These are phyloP conservation scores for Termitomyces sp. DNA, from an alignment of 768 basidiomycete species.

Conservation along the genomic window DNA sequence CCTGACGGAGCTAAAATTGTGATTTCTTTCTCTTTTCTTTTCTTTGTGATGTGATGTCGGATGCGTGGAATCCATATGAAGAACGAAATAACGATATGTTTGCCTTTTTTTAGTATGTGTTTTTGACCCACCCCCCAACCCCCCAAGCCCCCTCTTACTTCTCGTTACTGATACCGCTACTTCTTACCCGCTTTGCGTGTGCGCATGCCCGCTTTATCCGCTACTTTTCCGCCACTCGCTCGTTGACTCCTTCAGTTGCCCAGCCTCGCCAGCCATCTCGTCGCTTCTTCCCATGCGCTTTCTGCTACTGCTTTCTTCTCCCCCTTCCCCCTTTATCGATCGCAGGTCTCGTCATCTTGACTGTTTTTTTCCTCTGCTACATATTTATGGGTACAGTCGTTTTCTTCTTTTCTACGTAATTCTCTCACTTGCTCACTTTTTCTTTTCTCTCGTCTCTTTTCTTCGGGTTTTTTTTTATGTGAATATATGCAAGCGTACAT, in stretches of 20 bases:
- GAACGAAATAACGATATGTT: constrained; percentile 2
- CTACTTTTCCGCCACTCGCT: not conserved
- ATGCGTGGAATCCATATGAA: not conserved
- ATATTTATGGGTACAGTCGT: no score
- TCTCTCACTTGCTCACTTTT: no score
- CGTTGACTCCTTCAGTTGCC: no score
- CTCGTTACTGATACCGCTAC: no score
- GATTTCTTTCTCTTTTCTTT: constrained; percentile 16
- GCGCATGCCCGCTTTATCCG: not conserved
- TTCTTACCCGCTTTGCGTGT: not conserved
- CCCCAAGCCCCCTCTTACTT: not conserved
- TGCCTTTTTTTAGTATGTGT: not conserved
- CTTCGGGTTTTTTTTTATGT: no score
- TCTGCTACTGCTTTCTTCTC: not conserved
- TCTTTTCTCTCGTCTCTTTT: no score
- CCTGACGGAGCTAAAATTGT: constrained; percentile 84
- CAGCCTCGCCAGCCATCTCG: not conserved
- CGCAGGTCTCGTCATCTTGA: no score
- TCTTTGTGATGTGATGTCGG: not conserved
- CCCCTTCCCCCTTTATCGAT: not conserved
- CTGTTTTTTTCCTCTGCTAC: no score
- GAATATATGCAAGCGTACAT: no score
- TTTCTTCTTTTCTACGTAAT: no score
- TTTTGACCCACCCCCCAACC: not conserved
- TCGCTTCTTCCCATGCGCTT: no score